Conservation (phyloP, 768 basidiomycete genomes). For the Ephemerocybe angulata region DNA sequence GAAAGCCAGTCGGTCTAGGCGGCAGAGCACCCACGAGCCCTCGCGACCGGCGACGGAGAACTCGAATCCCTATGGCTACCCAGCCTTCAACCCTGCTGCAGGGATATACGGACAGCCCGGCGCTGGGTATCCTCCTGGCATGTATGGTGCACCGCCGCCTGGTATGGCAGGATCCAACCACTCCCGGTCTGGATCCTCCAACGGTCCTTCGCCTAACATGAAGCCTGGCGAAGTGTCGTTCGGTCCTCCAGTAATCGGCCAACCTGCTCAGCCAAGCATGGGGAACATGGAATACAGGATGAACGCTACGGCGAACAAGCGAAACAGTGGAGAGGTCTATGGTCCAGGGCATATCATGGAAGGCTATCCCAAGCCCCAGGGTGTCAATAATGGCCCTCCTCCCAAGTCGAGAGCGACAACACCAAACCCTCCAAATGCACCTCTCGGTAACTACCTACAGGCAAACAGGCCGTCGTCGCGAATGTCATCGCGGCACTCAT, state of each 20-base stretch:
- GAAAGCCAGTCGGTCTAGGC: conserved; percentile 35
- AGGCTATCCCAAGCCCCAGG: conserved; percentile 45
- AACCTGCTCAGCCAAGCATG: conserved; percentile 29
- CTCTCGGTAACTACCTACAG: conserved; percentile 34
- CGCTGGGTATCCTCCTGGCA: background rate
- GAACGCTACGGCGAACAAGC: conserved; percentile 6
- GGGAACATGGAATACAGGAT: conserved; percentile 38
- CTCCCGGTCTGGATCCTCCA: conserved; percentile 17
- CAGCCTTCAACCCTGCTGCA: conserved; percentile 30
- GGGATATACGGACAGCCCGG: conserved; percentile 6
- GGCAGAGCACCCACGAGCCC: conserved; percentile 35
- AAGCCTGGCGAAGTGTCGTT: conserved; percentile 43
- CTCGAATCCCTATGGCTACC: background rate
- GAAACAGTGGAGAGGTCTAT: conserved; percentile 34
- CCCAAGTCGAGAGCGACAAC: conserved; percentile 44
- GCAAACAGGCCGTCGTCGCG: conserved; percentile 13
- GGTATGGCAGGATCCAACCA: background rate
- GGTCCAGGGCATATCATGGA: conserved; percentile 56
- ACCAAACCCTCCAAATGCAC: conserved; percentile 36
- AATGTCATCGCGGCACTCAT: too few species aligned
- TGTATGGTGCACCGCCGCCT: conserved; percentile 6
- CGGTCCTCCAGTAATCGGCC: conserved; percentile 26
- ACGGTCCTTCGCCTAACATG: conserved; percentile 45
- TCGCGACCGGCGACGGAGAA: conserved; percentile 1
- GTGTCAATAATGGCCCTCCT: conserved; percentile 15